Conservation (phyloP, 345 rosid species). For the Eucalyptus virginea region DNA sequence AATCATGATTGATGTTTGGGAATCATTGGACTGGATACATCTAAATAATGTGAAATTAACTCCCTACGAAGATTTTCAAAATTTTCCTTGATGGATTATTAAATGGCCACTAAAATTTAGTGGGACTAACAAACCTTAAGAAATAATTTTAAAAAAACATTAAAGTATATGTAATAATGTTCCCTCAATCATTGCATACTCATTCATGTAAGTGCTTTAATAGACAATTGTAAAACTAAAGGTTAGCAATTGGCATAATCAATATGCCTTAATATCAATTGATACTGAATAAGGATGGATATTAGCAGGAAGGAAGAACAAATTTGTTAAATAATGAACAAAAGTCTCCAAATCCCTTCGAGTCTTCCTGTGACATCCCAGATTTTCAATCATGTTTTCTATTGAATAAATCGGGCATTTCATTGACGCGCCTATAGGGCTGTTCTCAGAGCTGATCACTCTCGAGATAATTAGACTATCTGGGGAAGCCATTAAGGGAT, state of each 20-base stretch:
- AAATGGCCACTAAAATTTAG: background rate
- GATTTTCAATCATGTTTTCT: no score
- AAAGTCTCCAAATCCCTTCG: background rate
- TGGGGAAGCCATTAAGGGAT: no score
- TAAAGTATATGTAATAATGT: background rate
- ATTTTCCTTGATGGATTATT: background rate
- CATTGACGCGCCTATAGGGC: no score
- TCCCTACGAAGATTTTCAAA: background rate
- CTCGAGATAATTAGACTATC: no score
- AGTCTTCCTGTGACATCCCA: background rate
- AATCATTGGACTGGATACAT: rapidly evolving
- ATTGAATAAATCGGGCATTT: no score
- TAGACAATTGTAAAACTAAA: background rate
- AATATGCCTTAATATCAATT: background rate
- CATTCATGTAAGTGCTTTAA: background rate
- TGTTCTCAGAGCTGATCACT: no score
- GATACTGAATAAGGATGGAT: background rate
- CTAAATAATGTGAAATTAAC: background rate
- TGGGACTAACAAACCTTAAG: background rate
- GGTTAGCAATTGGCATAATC: background rate
- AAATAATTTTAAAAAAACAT: background rate
- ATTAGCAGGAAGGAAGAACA: background rate
- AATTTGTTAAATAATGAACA: background rate
- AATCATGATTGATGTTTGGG: background rate
- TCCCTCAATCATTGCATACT: background rate